Evolutionary conservation across 106 monocot genomes (phyloP).

Genomic region (Amphibolis antarctica): DNA sequence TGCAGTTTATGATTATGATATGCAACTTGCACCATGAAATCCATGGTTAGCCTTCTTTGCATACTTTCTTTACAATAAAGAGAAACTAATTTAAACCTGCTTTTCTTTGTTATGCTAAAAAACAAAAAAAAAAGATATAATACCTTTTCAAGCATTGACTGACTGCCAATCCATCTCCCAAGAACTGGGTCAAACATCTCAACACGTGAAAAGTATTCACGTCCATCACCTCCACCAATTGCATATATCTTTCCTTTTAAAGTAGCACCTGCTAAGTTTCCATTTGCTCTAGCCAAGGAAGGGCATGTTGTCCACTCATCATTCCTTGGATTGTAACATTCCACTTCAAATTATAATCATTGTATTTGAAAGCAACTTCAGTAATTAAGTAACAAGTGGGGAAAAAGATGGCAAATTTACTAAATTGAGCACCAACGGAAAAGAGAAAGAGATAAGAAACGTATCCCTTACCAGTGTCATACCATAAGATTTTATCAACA

Average conservation of each 20-base stretch:
- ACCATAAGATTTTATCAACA: conserved; percentile 32
- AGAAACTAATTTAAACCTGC: too few species aligned
- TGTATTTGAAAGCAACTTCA: too few species aligned
- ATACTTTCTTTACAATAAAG: too few species aligned
- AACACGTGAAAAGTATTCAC: conserved; percentile 43
- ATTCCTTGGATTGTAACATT: conserved; percentile 40
- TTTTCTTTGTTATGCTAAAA: not conserved
- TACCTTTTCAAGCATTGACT: conserved; percentile 63
- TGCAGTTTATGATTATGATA: too few species aligned
- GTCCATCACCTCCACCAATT: conserved; percentile 71
- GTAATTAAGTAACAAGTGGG: too few species aligned
- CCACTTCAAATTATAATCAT: conserved; percentile 38
- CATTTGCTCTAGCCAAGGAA: conserved; percentile 37
- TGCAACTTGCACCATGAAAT: too few species aligned
- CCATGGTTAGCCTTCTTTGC: too few species aligned
- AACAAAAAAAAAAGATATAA: conserved; percentile 6
- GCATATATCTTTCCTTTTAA: conserved; percentile 67
- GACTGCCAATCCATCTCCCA: conserved; percentile 48
- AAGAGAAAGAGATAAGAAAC: not conserved
- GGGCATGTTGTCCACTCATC: conserved; percentile 48
- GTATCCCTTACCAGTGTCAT: conserved; percentile 35
- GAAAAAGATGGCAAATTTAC: too few species aligned
- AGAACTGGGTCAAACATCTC: conserved; percentile 80
- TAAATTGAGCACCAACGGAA: too few species aligned
- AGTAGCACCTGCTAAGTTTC: conserved; percentile 51